Base-by-base conservation (phyloP, 805 yeast genomes). In the Yarrowia phangngaensis region DNA sequence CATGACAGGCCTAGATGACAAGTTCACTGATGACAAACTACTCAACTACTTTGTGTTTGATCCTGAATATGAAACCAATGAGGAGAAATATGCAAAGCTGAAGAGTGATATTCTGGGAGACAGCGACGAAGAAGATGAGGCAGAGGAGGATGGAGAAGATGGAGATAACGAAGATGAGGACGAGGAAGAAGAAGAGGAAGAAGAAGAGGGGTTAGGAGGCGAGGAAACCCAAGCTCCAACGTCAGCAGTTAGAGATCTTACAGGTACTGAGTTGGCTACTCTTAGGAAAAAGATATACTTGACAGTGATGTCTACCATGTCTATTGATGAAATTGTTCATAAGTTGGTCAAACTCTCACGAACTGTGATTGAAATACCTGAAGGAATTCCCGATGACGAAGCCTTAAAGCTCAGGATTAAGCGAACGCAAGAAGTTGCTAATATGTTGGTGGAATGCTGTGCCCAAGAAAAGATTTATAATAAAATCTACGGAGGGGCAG, bases 241-340 rank as follows among this genome's bases (percentile, higher is more conserved):
- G 14, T 55, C 58, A 22, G 64, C 65, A 41, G 71, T 81, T 30
- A 69, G 70, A 30, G 96, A 89, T 62, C 64, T 82, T 70, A 84
- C 95, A 0, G 82, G 82, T 36, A 66, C 80, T 0, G 77, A 77
- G 19, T 64, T 80, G 22, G 69, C 79, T 2, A 78, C 79, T 43
- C 78, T 79, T 56, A 86, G 86, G 56, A 86, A 86, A 57, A 75
- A 75, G 1, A 82, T 90, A 2, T 90, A 90, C 58, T 67, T 89
- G 20, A 82, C 90, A 0, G 69, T 92, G 8, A 87, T 85, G 82
- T 86, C 96, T 16, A 80, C 95, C 52, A 76, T 90, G 81, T 81
- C 94, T 0, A 79, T 89, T 4, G 95, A 86, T 56, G 98, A 92
- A 68, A 90, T 95, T 0, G 88, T 86, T 1, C 97, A 89, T 63